A percentile compares a stretch with the other conserved stretches of the same genome.
Conservation (phyloP, 495 filamentous ascomycete species). For the Lepidopterella palustris region DNA sequence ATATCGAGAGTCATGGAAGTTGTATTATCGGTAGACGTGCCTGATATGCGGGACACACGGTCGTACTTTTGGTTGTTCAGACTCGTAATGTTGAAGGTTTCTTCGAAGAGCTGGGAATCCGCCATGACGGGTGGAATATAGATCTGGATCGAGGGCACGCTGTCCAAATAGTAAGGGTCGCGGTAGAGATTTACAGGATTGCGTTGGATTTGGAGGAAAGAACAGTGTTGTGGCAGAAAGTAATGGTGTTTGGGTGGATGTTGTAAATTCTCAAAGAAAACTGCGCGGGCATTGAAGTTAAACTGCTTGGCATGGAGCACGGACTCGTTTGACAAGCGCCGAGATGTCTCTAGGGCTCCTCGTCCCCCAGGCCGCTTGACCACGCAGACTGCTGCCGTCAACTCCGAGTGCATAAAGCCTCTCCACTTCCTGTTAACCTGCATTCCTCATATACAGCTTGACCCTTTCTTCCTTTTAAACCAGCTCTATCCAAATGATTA, state of each 20-base stretch:
- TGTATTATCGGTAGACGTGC: slow-evolving; percentile 59
- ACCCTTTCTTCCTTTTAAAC: background rate
- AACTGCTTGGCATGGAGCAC: too few relatives aligned
- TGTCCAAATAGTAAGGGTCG: background rate
- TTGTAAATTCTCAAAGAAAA: too few relatives aligned
- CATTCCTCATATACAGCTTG: too few relatives aligned
- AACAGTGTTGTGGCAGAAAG: too few relatives aligned
- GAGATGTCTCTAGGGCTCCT: too few relatives aligned
- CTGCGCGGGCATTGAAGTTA: too few relatives aligned
- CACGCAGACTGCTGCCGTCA: too few relatives aligned
- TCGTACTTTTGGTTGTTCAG: slow-evolving; percentile 86
- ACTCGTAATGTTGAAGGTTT: slow-evolving; percentile 74
- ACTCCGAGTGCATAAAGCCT: too few relatives aligned
- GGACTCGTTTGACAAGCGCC: too few relatives aligned
- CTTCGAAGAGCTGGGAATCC: slow-evolving; percentile 88
- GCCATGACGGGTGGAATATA: slow-evolving; percentile 15
- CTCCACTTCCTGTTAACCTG: too few relatives aligned
- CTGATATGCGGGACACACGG: slow-evolving; percentile 76
- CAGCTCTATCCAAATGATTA: background rate
- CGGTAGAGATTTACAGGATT: background rate
- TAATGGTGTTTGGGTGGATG: too few relatives aligned
- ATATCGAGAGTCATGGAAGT: slow-evolving; percentile 82
- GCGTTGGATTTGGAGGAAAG: background rate
- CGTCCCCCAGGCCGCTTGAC: too few relatives aligned
- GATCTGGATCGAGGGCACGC: background rate